Evolutionary conservation across 306 rosid genomes (phyloP), one percentile per base, ranked within the genome.

Genomic region (Argentina anserina): DNA sequence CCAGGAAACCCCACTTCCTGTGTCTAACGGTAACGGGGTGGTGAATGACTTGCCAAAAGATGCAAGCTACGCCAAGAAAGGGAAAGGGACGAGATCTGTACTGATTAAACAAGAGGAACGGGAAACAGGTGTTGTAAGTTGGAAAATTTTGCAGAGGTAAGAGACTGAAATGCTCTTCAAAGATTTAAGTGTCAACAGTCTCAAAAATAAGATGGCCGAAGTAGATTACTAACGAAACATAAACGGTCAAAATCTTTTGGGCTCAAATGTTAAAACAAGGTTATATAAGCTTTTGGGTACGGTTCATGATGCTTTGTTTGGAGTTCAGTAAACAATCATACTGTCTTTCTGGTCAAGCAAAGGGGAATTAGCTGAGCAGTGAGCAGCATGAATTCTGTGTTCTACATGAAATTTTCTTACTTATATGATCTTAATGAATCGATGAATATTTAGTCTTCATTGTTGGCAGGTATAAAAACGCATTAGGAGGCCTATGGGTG

Each of bases 401-500:
- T 33, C 36, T 33, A 33, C 36, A 5, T 5, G 36, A 33, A 5
- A 33, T 2, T 42, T 7, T 33, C 36, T 18, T 0, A 12, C 59
- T 26, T 46, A n/a, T 36, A 20, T 28, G 15, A 29, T 14, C 39
- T 9, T 55, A 11, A 14, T 33, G 56, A 20, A n/a, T 59, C 14
- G 34, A 53, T 26, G 64, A 9, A 31, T 41, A 68, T 74, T 47
- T 41, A 65, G 58, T 49, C 74, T 58, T 34, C 34, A 33, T 50
- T 70, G 46, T 52, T 43, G 20, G 23, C 86, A 92, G 97, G 85
- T 90, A 93, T 76, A 86, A 81, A 79, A 77, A 85, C 60, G 90
- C 97, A 71, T 62, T 90, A n/a, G 98, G 98, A 74, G 98, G 97
- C 28, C 70, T 87, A 29, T 87, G 96, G 92, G 90, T 91, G 59